These are phyloP conservation scores for Cnidoscolus chayamansa DNA, from an alignment of 441 rosid genomes.

Conservation along the genomic window DNA sequence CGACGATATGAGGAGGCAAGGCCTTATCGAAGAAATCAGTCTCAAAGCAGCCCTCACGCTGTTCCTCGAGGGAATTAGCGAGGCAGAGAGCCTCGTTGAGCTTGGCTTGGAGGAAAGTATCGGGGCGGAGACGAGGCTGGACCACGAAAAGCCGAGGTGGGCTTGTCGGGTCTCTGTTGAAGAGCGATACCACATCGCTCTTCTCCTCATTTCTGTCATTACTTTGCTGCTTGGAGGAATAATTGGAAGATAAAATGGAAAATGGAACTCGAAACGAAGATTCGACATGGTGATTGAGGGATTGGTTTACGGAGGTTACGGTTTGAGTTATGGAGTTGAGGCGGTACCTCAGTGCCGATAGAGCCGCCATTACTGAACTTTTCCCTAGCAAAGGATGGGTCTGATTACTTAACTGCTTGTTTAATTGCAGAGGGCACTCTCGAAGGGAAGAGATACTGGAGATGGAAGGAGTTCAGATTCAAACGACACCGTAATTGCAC, in stretches of 20 bases:
- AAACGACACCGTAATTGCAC: too few species aligned
- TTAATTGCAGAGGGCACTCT: too few species aligned
- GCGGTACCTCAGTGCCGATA: conserved; percentile 30
- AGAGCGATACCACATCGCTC: conserved; percentile 34
- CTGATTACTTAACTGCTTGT: neutral
- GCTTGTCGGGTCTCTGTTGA: conserved; percentile 56
- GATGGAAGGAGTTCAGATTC: too few species aligned
- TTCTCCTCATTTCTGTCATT: conserved; percentile 22
- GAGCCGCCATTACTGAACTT: conserved; percentile 29
- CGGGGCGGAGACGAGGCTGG: conserved; percentile 78
- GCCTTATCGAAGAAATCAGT: conserved; percentile 67
- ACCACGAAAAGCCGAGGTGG: conserved; percentile 77
- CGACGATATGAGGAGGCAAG: conserved; percentile 67
- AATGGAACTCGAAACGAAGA: conserved; percentile 10
- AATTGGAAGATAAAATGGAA: conserved; percentile 21
- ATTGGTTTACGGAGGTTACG: conserved; percentile 13
- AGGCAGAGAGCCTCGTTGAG: conserved; percentile 84
- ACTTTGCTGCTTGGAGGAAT: conserved; percentile 29
- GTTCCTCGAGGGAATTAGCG: conserved; percentile 91
- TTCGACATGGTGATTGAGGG: neutral
- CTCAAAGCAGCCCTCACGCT: conserved; percentile 67
- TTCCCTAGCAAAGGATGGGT: neutral
- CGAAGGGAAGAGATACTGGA: too few species aligned
- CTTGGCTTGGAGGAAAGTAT: conserved; percentile 58
- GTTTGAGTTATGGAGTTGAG: conserved; percentile 25